Evolutionary conservation across 768 basidiomycete genomes (phyloP).

Genomic region (Cyclocybe cylindracea): DNA sequence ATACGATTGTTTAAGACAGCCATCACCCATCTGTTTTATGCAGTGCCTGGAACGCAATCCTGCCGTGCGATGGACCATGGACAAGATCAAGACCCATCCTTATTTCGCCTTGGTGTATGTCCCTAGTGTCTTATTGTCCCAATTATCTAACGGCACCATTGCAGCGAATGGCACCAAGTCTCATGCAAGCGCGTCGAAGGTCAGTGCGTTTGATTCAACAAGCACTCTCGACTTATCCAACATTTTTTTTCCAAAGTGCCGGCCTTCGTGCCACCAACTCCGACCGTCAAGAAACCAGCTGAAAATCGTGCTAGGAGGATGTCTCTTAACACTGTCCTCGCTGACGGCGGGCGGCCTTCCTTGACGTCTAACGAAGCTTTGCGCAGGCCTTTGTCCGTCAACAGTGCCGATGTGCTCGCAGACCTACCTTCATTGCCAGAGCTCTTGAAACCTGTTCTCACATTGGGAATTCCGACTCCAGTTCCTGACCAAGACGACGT

Average conservation of each 20-base stretch:
- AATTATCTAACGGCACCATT: slow-evolving; percentile 1
- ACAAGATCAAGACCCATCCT: slow-evolving; percentile 43
- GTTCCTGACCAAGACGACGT: slow-evolving; percentile 19
- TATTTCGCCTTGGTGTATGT: slow-evolving; percentile 54
- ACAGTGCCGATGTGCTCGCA: neutral
- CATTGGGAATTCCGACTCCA: slow-evolving; percentile 4
- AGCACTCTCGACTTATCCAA: too few relatives aligned
- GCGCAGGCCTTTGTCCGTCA: neutral
- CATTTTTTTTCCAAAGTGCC: too few relatives aligned
- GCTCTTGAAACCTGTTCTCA: slow-evolving; percentile 9
- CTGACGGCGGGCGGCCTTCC: neutral
- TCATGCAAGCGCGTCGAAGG: slow-evolving; percentile 27
- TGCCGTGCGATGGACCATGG: slow-evolving; percentile 39
- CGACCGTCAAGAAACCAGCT: neutral
- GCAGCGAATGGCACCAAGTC: slow-evolving; percentile 44
- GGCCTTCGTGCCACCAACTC: neutral
- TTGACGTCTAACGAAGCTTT: too few relatives aligned
- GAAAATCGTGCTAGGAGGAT: neutral
- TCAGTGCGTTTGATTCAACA: slow-evolving; percentile 2
- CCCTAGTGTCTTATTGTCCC: slow-evolving; percentile 6
- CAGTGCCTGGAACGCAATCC: slow-evolving; percentile 64
- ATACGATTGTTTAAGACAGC: neutral
- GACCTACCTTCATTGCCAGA: slow-evolving; percentile 7
- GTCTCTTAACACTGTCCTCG: neutral
- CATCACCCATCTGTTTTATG: slow-evolving; percentile 1